These are phyloP conservation scores for Acer yangbiense DNA, from an alignment of 345 rosid genomes.

Conservation along the genomic window DNA sequence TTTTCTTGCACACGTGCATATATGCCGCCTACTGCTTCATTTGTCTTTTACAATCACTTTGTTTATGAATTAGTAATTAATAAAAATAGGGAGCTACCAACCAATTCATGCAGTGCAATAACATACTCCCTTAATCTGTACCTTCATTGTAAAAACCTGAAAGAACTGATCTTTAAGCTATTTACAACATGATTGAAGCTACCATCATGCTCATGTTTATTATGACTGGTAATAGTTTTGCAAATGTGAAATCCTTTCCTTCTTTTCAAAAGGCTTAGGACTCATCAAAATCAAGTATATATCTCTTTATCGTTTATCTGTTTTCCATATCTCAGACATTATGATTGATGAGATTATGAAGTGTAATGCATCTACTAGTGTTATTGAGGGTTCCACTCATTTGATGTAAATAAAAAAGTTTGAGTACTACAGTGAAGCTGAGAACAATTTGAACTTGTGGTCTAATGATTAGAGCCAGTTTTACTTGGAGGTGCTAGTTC, in stretches of 20 bases:
- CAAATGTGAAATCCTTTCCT: not conserved
- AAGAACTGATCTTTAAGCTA: not conserved
- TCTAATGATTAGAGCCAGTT: not conserved
- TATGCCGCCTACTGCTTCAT: conserved; percentile 5
- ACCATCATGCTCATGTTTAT: not conserved
- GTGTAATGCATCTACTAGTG: not conserved
- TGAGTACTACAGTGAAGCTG: not conserved
- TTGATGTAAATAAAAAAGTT: not conserved
- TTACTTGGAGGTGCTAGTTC: not conserved
- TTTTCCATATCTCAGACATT: not conserved
- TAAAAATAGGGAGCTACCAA: not conserved
- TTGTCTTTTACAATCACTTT: not conserved
- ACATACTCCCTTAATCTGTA: not conserved
- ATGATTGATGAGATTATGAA: not conserved
- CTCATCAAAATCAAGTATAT: not conserved
- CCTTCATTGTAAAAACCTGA: not conserved
- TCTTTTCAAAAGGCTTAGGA: not conserved
- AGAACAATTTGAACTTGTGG: not conserved
- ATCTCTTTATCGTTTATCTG: not conserved
- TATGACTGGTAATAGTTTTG: not conserved
- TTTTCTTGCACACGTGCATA: not conserved
- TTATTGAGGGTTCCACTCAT: not conserved
- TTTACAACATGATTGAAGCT: not conserved
- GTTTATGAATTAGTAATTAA: not conserved
- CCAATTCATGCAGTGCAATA: not conserved